Base-by-base conservation (phyloP, 2,329 filamentous ascomycete genomes). In the Pyrenophora seminiperda region DNA sequence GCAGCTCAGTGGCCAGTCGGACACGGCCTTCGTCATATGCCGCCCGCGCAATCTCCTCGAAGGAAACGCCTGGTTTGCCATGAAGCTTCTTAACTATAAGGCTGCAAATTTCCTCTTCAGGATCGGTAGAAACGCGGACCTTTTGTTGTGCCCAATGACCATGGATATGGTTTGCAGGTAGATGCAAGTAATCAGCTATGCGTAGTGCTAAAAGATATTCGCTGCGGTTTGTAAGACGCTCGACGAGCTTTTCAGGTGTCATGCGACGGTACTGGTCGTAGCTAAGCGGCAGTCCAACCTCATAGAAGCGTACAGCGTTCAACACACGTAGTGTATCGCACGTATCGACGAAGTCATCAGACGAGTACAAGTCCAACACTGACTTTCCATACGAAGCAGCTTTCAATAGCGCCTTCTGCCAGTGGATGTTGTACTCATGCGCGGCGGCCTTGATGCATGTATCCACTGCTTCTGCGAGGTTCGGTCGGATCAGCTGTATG, bases 271-370 rank as follows among this genome's bases (percentile, higher is more conserved):
- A 97, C 72, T 99, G 93, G 56, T 97, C 92, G 67, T 94, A 96
- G 3, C 92, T 96, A 4, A 99, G 73, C 0, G 93, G 91, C 17
- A 99, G 78, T 2, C 94, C 94, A 44, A 97, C 83, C 64, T 95
- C 89, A 69, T 94, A 97, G 72, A 89, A 95, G 42, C 94, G 86
- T 10, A 93, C 89, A 5, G 93, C 93, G 64, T 97, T 97, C 39
- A 99, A 80, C 0, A 99, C 92, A 13, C 94, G 87, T 13, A 99
- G 77, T 1, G 88, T 94, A 73, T 99, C 93, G 62, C 91, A 96
- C 87, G 97, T 97, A 56, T 97, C 93, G 45, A 99, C 94, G 74
- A 97, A 99, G 59, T 99, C 93, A 67, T 99, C 94, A 67, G 92
- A 97, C 73, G 94, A 97, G 75, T 97, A 99, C 10, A 97, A 86